phyloP scores from a whole-genome alignment of 768 basidiomycete genomes.

The Calocera viscosa region DNA sequence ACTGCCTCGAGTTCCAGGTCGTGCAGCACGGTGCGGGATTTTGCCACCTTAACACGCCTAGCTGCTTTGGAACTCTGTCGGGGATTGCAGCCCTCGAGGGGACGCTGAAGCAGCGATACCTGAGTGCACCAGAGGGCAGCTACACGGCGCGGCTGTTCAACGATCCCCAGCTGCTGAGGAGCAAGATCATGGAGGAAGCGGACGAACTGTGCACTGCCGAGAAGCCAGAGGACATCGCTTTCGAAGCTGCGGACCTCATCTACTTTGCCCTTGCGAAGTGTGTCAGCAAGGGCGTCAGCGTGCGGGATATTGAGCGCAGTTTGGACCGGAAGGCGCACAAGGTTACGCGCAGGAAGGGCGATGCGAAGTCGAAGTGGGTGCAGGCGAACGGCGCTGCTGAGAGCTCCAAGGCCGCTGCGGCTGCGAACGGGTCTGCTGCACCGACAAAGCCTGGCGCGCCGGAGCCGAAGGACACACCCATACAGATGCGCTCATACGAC shows the following conservation, averaged over 20 bases:
- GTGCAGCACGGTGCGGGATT: conserved; percentile 84
- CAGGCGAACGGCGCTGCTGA: conserved; percentile 24
- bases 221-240: conserved; percentile 70
- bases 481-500: conserved; percentile 66
- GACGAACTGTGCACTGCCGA: conserved; percentile 84
- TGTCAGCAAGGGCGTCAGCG: conserved; percentile 62
- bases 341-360: conserved; percentile 74
- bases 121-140: conserved; percentile 72
- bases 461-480: conserved; percentile 32
- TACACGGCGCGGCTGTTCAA: conserved; percentile 82
- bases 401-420: conserved; percentile 15
- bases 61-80: conserved; percentile 76
- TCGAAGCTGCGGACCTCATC: conserved; percentile 88
- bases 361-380: conserved; percentile 68
- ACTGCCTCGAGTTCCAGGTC: conserved; percentile 83
- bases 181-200: conserved; percentile 98
- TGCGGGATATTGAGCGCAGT: conserved; percentile 71
- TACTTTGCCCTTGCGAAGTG: conserved; percentile 88
- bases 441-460: conserved; percentile 18
- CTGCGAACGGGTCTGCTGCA: conserved; percentile 18
- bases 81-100: conserved; percentile 73
- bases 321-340: conserved; percentile 77
- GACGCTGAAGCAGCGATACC: conserved; percentile 59
- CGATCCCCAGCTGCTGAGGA: conserved; percentile 64
- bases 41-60: conserved; percentile 76